These are phyloP conservation scores for Penicillium sp. DNA, from an alignment of 2,329 filamentous ascomycete genomes.

Conservation along the genomic window DNA sequence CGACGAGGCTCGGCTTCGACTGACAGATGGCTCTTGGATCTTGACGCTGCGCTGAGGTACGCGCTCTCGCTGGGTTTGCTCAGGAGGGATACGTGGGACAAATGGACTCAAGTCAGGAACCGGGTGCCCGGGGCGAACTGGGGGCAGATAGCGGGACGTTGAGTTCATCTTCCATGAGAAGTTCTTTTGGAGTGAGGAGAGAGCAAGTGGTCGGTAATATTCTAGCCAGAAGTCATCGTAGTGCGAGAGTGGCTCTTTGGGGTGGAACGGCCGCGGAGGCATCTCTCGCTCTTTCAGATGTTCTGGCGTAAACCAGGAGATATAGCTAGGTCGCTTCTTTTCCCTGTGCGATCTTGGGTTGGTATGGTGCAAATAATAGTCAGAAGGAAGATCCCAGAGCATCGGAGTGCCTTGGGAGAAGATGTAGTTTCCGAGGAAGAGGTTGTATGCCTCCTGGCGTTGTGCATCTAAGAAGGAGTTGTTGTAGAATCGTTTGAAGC, in stretches of 20 bases:
- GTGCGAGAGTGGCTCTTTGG: constrained; percentile 46
- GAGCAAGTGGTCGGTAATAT: constrained; percentile 84
- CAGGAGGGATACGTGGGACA: constrained; percentile 65
- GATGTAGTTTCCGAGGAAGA: constrained; percentile 95
- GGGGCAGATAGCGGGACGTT: constrained; percentile 77
- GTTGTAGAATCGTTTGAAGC: constrained; percentile 98
- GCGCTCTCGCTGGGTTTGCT: constrained; percentile 61
- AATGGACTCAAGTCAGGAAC: constrained; percentile 86
- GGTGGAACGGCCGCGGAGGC: constrained; percentile 46
- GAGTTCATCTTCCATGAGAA: constrained; percentile 92
- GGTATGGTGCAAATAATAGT: constrained; percentile 93
- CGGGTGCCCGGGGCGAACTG: constrained; percentile 64
- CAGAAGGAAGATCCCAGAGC: constrained; percentile 93
- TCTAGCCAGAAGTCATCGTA: constrained; percentile 98
- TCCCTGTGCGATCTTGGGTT: constrained; percentile 74
- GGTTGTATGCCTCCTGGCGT: constrained; percentile 94
- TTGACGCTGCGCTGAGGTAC: constrained; percentile 59
- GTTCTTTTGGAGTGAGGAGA: constrained; percentile 89
- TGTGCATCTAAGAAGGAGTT: constrained; percentile 98
- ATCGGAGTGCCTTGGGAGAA: constrained; percentile 85
- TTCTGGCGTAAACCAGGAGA: constrained; percentile 80
- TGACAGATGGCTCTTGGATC: constrained; percentile 62
- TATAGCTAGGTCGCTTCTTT: constrained; percentile 69
- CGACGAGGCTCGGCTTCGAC: constrained; percentile 40
- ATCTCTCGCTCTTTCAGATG: constrained; percentile 66